Percentiles rank a stretch among this genome's conserved stretches.
These are phyloP conservation scores for Amanita fuliginea DNA, from an alignment of 768 basidiomycete genomes.

Conservation along the genomic window DNA sequence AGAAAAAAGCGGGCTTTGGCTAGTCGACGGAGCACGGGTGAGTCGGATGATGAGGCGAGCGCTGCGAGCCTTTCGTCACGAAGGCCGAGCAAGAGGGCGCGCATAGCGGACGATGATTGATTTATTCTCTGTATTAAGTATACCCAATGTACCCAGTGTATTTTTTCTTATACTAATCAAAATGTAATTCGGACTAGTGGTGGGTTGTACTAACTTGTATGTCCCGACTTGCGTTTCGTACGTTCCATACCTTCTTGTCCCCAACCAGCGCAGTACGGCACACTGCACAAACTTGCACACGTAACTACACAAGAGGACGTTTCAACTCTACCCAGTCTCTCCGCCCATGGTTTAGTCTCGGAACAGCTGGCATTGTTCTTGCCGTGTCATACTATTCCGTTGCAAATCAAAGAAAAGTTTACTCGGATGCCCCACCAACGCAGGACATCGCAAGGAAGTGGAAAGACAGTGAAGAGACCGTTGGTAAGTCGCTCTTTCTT, in stretches of 20 bases:
- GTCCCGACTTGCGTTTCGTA: neutral
- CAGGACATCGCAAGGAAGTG: neutral
- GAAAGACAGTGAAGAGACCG: neutral
- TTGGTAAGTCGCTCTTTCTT: neutral
- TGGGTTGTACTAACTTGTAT: neutral
- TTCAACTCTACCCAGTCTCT: neutral
- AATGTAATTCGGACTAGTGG: too few species aligned
- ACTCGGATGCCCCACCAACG: slow-evolving; percentile 1
- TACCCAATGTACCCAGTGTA: neutral
- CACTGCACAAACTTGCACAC: neutral
- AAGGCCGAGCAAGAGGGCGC: slow-evolving; percentile 58
- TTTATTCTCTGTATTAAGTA: neutral
- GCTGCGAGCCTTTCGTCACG: slow-evolving; percentile 36
- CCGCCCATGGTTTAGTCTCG: neutral
- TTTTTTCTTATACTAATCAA: neutral
- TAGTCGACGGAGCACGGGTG: slow-evolving; percentile 52
- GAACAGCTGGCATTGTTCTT: neutral
- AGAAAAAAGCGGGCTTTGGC: slow-evolving; percentile 62
- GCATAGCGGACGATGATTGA: slow-evolving; percentile 58
- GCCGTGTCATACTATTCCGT: neutral
- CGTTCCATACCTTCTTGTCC: neutral
- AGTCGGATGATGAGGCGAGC: slow-evolving; percentile 66
- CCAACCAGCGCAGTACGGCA: neutral
- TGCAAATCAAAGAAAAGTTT: slow-evolving; percentile 1
- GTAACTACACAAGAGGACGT: neutral